These are phyloP conservation scores for Fusarium sp. DNA, from an alignment of 2,329 filamentous ascomycete species.

Conservation along the genomic window DNA sequence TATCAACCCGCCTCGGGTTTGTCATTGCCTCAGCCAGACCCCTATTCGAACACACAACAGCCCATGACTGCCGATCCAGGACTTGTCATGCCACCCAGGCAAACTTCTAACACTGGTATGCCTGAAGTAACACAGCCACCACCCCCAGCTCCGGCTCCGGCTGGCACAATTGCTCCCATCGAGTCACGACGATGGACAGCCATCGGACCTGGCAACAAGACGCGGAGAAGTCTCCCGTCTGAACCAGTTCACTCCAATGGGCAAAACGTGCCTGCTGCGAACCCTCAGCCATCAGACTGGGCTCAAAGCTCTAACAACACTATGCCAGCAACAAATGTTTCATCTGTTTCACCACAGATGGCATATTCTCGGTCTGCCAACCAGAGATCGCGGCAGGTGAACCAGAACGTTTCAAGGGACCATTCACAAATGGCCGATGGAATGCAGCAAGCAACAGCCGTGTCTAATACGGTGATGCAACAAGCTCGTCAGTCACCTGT, in stretches of 20 bases:
- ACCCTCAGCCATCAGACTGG: constrained; percentile 30
- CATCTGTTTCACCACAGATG: constrained; percentile 31
- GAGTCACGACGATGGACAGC: constrained; percentile 29
- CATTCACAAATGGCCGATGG: constrained; percentile 15
- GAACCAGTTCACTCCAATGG: constrained; percentile 13
- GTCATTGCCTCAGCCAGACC: constrained; percentile 41
- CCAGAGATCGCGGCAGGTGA: constrained; percentile 12
- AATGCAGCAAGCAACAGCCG: constrained; percentile 7
- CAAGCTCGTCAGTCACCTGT: constrained; percentile 46
- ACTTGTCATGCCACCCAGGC: constrained; percentile 32
- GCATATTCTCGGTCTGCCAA: constrained; percentile 10
- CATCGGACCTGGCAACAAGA: constrained; percentile 5
- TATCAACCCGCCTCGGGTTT: constrained; percentile 46
- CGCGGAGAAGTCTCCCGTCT: constrained; percentile 33
- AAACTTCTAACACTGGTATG: constrained; percentile 19
- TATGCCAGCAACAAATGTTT: constrained; percentile 8
- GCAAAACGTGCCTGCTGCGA: constrained; percentile 12
- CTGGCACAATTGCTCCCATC: constrained; percentile 18
- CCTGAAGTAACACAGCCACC: constrained; percentile 26
- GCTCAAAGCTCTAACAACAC: constrained; percentile 12
- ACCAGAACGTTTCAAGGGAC: constrained; percentile 18
- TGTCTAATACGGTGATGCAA: constrained; percentile 35
- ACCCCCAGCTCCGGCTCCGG: constrained; percentile 20
- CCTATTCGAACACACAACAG: constrained; percentile 29
- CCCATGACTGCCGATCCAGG: constrained; percentile 2